Evolutionary conservation across 768 basidiomycete species (phyloP), one percentile per base, ranked within the genome.

Genomic region (Kwoniella sp.): DNA sequence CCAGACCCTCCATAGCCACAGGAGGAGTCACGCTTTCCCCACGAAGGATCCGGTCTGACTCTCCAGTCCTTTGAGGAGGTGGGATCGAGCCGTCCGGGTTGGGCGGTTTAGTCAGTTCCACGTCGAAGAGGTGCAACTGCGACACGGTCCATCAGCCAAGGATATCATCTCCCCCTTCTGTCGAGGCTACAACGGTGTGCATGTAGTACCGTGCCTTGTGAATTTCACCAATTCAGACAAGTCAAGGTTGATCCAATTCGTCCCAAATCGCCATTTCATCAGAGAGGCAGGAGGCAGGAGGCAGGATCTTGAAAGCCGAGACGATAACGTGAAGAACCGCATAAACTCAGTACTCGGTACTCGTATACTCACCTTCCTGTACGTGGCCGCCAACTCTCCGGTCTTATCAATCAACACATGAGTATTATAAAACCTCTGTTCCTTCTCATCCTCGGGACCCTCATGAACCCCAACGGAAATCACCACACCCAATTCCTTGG

Each of bases 71-170:
- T n/a, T 66, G 61, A 24, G 68, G 64, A 9, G 69, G 63, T 1
- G 65, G 65, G 12, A 63, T 55, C 8, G 64, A 58, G 1, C 65
- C 63, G 24, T 62, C 63, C 21, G 40, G 55, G 2, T 50, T 50
- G 10, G 67, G 61, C 44, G 50, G 71, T 58, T 21, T 71, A 27
- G 46, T 69, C 24, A 79, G 64, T 29, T 67, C 68, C 22, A 79
- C 69, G 48, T 79, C 75, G 63, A 73, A 79, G 2, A 79, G 62
- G 26, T 79, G 77, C 4, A 79, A 57, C 77, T 78, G 57, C 2
- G 40, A 3, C 33, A 22, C 17, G 48, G 48, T 22, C n/a, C n/a
- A n/a, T n/a, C n/a, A n/a, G n/a, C n/a, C n/a, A n/a, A n/a, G n/a
- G n/a, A n/a, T n/a, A n/a, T n/a, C n/a, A n/a, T n/a, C n/a, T n/a